Base-by-base conservation (phyloP, 495 filamentous ascomycete species). In the Penicillium lividum region DNA sequence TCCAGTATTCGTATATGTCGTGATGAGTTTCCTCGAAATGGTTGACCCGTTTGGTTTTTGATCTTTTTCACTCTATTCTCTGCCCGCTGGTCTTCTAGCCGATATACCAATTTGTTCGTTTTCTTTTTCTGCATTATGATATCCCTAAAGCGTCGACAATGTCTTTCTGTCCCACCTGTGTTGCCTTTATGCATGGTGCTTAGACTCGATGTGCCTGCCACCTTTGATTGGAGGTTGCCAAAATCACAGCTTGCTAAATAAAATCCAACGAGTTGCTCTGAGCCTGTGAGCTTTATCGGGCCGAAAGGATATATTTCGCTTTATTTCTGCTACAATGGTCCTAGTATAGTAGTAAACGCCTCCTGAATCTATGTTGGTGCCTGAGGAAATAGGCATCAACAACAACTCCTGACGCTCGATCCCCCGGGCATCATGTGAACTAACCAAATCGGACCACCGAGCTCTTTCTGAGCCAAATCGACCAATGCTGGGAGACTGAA, bases 41-140 rank as follows among this genome's bases (percentile, higher is more conserved):
- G 29, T 46, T 64, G 66, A 67, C 60, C 57, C 44, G 54, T 61
- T 58, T 30, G 28, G 43, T 57, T 51, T 58, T 61, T 60, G 56
- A 44, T 51, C 65, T 18, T 55, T 38, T 52, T 40, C 31, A 44
- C 55, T 66, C 46, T 16, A 56, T 25, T 59, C 33, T 51, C 43
- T 64, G 47, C 56, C 59, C 65, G 59, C 57, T 62, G 67, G 65
- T 59, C 63, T 72, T 68, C 51, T 63, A 60, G 65, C 62, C 60
- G 58, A 64, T 64, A 70, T 74, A 71, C 68, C 68, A 68, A 68
- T 70, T 70, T 67, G 60, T 52, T 53, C 50, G 4, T 56, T 51
- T 46, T 29, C 36, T 55, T 64, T 45, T 53, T 48, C 33, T 57
- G 55, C 36, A 47, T 57, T 44, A 31, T 56, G 59, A 34, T 59